Base-by-base conservation (phyloP, 2,329 filamentous ascomycete species). In the Colletotrichum caudatum region DNA sequence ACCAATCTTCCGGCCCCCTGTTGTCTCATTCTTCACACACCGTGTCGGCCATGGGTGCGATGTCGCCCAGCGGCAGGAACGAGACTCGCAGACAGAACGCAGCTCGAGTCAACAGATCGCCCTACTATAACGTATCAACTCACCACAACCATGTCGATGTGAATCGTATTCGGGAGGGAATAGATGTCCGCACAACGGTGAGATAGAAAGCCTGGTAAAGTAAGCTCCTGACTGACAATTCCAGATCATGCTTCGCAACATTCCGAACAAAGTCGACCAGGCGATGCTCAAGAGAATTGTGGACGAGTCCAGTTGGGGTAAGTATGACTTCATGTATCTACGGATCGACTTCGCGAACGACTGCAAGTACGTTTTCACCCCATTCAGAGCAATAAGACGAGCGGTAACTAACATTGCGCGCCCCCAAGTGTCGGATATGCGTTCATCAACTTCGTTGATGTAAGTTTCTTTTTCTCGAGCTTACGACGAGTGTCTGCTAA, bases 241-340 rank as follows among this genome's bases (percentile, higher is more conserved):
- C n/a, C 70, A 94, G 92, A 93, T 98, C 74, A 98, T 98, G 95
- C 82, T 98, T 41, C 91, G 95, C 50, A 98, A 98, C 79, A 95
- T 98, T 57, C 95, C 95, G 1, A 97, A 97, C 82, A 94, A 95
- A 76, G 91, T 97, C 67, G 90, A 94, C 76, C 90, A 94, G 80
- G 84, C 87, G 0, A 91, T 93, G 84, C 83, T 98, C 20, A 97
- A 97, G 84, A 82, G 85, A 0, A 91, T 97, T 67, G 86, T 98
- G 18, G 93, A 98, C 77, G 86, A 92, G 74, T 92, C 91, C 20
- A 94, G 91, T 79, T 90, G 88, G 81, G 94, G 94, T 39, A 91
- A 92, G 73, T 98, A 97, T 79, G 95, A 98, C 78, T 98, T 98
- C 81, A 90, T 97, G 86, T 99, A 99, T 80, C 84, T 98, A 64